phyloP scores from a whole-genome alignment of 345 rosid species.

The Gynandropsis gynandra region DNA sequence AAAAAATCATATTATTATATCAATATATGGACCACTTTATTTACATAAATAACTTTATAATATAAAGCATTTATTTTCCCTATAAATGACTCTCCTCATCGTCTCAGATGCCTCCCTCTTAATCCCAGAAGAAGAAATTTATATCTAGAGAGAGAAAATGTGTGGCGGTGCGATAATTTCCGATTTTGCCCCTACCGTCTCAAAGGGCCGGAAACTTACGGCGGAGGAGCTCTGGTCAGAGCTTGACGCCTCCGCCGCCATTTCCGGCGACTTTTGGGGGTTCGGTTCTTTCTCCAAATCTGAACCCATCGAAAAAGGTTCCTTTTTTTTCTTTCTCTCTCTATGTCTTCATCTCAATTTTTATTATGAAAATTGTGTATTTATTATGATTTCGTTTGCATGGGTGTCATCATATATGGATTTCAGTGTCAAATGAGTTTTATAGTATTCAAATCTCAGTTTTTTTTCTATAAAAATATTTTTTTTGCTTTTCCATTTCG shows the following conservation, averaged over 20 bases:
- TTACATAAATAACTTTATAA: constrained; percentile 5
- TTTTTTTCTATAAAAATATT: too few species aligned
- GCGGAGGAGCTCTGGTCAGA: constrained; percentile 60
- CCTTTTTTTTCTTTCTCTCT: neutral
- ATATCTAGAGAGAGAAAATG: constrained; percentile 34
- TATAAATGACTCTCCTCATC: constrained; percentile 19
- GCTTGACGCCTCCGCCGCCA: constrained; percentile 41
- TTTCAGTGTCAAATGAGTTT: too few species aligned
- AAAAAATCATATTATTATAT: neutral
- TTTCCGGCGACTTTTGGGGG: constrained; percentile 40
- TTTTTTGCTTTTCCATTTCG: too few species aligned
- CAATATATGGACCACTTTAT: neutral
- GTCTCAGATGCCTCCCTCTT: constrained; percentile 2
- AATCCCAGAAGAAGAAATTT: neutral
- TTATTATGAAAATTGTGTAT: too few species aligned
- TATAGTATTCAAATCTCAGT: too few species aligned
- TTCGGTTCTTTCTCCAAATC: constrained; percentile 25
- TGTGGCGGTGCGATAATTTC: constrained; percentile 75
- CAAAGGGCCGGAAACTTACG: constrained; percentile 38
- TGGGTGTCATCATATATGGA: too few species aligned
- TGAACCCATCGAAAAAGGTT: constrained; percentile 27
- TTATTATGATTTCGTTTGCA: too few species aligned
- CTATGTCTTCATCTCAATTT: too few species aligned
- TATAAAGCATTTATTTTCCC: constrained; percentile 5
- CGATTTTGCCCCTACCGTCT: constrained; percentile 31